Conservation (phyloP, 257 asterid species). For the Thymus mandschuricus region DNA sequence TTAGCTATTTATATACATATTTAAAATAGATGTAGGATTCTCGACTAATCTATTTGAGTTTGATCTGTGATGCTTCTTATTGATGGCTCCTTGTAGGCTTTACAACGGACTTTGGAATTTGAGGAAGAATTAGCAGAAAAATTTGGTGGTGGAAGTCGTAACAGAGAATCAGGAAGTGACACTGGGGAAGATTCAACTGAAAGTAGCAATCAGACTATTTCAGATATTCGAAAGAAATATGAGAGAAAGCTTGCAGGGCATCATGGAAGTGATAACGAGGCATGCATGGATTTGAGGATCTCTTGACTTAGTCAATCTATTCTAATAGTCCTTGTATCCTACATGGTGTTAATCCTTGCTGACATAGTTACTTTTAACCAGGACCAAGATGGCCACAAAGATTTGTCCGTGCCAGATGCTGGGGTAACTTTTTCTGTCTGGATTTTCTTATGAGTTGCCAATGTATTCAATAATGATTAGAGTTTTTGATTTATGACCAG, state of each 20-base stretch:
- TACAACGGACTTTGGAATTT: constrained; percentile 95
- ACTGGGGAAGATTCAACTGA: constrained; percentile 68
- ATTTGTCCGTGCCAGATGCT: constrained; percentile 87
- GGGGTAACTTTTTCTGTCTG: constrained; percentile 63
- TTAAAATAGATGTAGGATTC: constrained; percentile 18
- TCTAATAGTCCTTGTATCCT: constrained; percentile 24
- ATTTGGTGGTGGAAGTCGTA: constrained; percentile 87
- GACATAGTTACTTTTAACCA: constrained; percentile 38
- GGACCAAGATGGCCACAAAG: constrained; percentile 75
- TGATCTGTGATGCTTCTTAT: constrained; percentile 23
- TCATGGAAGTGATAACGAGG: constrained; percentile 78
- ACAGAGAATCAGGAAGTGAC: constrained; percentile 63
- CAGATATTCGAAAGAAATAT: constrained; percentile 93
- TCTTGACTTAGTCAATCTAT: constrained; percentile 29
- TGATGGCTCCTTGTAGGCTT: constrained; percentile 59
- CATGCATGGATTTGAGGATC: constrained; percentile 35
- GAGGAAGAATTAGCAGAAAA: constrained; percentile 98
- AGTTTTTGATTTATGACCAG: constrained; percentile 12
- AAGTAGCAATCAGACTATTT: constrained; percentile 61
- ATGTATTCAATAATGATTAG: constrained; percentile 2
- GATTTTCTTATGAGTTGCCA: constrained; percentile 17
- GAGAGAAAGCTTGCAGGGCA: constrained; percentile 92
- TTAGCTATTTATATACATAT: not conserved
- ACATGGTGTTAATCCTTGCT: constrained; percentile 27
- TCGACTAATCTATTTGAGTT: constrained; percentile 20